Evolutionary conservation across 2,329 filamentous ascomycete species (phyloP).

Genomic region (Seiridium cupressi): DNA sequence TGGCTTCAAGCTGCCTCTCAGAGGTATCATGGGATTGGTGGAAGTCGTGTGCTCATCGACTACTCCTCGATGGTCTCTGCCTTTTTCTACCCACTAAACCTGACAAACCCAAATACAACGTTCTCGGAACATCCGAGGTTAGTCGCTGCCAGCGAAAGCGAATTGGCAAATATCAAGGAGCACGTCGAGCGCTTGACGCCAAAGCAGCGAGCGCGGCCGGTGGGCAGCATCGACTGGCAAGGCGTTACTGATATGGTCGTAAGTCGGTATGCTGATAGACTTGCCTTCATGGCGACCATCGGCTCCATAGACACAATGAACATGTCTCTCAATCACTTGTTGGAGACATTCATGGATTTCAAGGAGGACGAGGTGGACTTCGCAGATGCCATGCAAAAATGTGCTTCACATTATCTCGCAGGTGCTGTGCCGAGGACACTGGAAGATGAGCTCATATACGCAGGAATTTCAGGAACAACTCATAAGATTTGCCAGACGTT

Average conservation of each 20-base stretch:
- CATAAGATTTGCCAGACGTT: conserved; percentile 20
- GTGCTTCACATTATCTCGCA: conserved; percentile 42
- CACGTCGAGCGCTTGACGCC: conserved; percentile 40
- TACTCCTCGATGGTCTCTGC: conserved; percentile 51
- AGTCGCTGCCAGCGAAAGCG: conserved; percentile 21
- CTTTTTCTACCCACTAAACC: conserved; percentile 49
- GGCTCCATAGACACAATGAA: conserved; percentile 20
- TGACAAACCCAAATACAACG: conserved; percentile 37
- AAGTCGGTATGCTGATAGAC: conserved; percentile 55
- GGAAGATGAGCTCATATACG: conserved; percentile 43
- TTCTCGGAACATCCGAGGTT: conserved; percentile 32
- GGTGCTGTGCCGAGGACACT: conserved; percentile 26
- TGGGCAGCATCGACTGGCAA: conserved; percentile 59
- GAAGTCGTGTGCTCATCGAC: conserved; percentile 39
- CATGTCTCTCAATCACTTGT: conserved; percentile 33
- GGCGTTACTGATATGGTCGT: conserved; percentile 64
- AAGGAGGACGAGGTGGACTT: conserved; percentile 28
- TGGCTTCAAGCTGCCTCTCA: conserved; percentile 39
- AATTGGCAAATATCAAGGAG: conserved; percentile 33
- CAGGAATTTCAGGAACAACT: conserved; percentile 31
- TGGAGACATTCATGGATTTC: conserved; percentile 45
- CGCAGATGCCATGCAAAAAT: conserved; percentile 40
- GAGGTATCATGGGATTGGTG: conserved; percentile 45
- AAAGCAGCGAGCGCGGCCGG: not conserved
- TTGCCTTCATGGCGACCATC: conserved; percentile 39